Evolutionary conservation across 345 rosid genomes (phyloP), one percentile per base, ranked within the genome.

Genomic region (Eucalyptus paniculata): DNA sequence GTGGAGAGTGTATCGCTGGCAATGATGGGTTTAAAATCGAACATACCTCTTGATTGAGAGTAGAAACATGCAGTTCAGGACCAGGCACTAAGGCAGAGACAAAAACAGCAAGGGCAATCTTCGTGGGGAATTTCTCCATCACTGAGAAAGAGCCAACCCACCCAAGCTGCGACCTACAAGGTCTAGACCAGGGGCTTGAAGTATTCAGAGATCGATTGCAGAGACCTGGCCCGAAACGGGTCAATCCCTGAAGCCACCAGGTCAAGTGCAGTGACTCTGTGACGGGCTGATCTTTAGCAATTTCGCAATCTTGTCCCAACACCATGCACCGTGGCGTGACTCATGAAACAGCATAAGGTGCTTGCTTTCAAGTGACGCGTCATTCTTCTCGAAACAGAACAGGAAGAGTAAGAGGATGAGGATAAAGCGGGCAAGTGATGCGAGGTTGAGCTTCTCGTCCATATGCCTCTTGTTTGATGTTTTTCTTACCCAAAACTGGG

Each of bases 241-340:
- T 93, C 93, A 10, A 92, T 62, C 60, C 94, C 92, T 0, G 93
- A 93, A 88, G 92, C 93, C 24, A 91, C 93, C 58, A 89, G 87
- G 89, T 92, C 94, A 11, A 91, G 50, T 8, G 94, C 87, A 6
- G 94, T 92, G 49, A 91, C 92, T 17, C 23, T 87, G 77, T 91
- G 92, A 47, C 92, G 90, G 3, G 92, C 88, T 42, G 94, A 91
- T 53, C 87, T 89, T 53, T 30, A 92, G 82, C 14, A 92, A 87
- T 1, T 91, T 34, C 50, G 88, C 77, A 24, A 93, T 53, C 90
- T 91, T 93, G 90, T 88, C 92, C 95, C 93, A 92, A 4, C 92
- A 87, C 92, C 94, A 91, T 14, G 93, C 94, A 12, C 95, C 95
- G 47, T 90, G 92, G 90, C 92, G 45, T 9, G 93, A 47, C 40